Conservation (phyloP, 345 rosid species). For the Linum usitatissimum region DNA sequence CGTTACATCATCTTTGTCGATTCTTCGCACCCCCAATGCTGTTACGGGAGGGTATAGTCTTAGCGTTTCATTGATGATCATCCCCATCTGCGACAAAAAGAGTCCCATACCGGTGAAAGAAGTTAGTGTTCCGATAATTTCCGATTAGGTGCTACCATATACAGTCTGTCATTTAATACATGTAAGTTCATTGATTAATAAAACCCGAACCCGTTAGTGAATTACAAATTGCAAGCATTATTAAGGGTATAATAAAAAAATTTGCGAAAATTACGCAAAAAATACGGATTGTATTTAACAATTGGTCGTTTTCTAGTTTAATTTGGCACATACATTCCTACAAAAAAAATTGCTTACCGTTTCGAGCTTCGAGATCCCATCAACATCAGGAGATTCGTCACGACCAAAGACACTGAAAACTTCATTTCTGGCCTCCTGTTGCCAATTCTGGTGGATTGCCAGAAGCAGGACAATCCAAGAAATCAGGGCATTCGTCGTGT, state of each 20-base stretch:
- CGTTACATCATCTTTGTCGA: not conserved
- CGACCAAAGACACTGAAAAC: not conserved
- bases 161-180: too few species aligned
- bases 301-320: not conserved
- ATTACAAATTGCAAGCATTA: too few species aligned
- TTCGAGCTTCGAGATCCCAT: not conserved
- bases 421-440: not conserved
- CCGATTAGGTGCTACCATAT: too few species aligned
- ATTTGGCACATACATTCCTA: not conserved
- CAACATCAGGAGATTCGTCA: not conserved
- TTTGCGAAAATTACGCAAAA: not conserved
- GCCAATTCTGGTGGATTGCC: not conserved
- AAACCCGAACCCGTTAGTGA: too few species aligned
- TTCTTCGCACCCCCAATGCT: not conserved
- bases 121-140: too few species aligned
- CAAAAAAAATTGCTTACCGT: not conserved
- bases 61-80: constrained; percentile 13
- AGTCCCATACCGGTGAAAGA: too few species aligned
- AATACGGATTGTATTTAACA: not conserved
- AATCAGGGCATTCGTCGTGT: not conserved
- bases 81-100: constrained; percentile 6
- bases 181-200: too few species aligned
- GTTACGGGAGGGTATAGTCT: constrained; percentile 12
- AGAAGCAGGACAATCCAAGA: not conserved
- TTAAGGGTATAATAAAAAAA: too few species aligned